Base-by-base conservation (phyloP, 192 early-diverging fungal genomes). In the Coemansia sp. region DNA sequence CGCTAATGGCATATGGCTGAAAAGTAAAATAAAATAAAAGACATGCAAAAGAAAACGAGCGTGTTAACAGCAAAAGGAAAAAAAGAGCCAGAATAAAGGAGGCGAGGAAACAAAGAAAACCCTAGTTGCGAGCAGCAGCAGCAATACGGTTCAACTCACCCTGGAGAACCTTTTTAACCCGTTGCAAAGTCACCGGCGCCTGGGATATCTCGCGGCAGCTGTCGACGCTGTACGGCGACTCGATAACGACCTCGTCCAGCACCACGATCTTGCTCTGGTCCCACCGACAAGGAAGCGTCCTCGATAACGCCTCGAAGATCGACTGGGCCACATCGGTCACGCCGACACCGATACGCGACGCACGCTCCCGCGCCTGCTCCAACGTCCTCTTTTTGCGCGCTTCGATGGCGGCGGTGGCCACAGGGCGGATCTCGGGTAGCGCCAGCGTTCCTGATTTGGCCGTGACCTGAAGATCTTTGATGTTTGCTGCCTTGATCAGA, bases 251-350 rank as follows among this genome's bases (percentile, higher is more conserved):
- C 64, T 93, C 90, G 66, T 93, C 91, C 75, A 93, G 75, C 5
- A 93, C 90, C 9, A 93, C 74, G 66, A 93, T 93, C 27, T 77
- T 78, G 60, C 87, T 83, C 56, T 89, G 83, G 42, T 71, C 62
- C 91, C 91, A 93, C 16, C 86, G 83, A 61, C 89, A 90, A n/a
- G 91, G 91, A 59, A 93, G 66, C 76, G 91, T 93, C 69, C 89
- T 91, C 30, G 83, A 84, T 27, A 93, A 65, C 14, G 90, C 91
- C 68, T 93, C 88, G 67, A 93, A 93, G 56, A 93, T 87, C 24
- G 83, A 77, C 71, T 93, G 90, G 7, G 82, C 91, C 73, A 84
- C 78, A 34, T 84, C 79, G 51, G 86, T 87, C 19, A 93, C 91
- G 28, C 91, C 91, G 28, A 91, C 89, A 52, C 91, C 91, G 64